Percentiles rank a stretch among this genome's conserved stretches.
Evolutionary conservation across 371 early-diverging fungal species (phyloP).

Genomic region (Blakeslea trispora): DNA sequence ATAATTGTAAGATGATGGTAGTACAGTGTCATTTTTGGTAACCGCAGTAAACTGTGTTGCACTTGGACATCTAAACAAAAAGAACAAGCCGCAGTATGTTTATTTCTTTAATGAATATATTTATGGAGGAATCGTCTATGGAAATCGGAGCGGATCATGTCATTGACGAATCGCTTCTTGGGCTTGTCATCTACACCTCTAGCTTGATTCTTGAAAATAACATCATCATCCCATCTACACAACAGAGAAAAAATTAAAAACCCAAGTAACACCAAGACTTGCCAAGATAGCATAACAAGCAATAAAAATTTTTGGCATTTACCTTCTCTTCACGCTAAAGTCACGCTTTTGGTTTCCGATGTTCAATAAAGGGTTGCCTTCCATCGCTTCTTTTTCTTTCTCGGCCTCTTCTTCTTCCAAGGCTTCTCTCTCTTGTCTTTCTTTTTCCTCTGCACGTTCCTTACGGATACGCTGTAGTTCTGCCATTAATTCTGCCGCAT

Average conservation of each 20-base stretch:
- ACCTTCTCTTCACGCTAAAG: constrained; percentile 89
- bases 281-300: neutral
- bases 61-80: no score
- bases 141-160: constrained; percentile 93
- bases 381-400: constrained; percentile 62
- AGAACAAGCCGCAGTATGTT: constrained; percentile 4
- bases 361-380: constrained; percentile 85
- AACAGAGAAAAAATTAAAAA: no score
- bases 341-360: constrained; percentile 56
- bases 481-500: constrained; percentile 85
- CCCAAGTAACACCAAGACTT: constrained; percentile 6
- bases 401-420: constrained; percentile 55
- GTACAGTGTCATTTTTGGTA: neutral
- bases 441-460: constrained; percentile 92
- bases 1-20: no score
- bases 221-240: constrained; percentile 94
- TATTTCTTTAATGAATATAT: constrained; percentile 66
- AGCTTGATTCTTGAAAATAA: constrained; percentile 96
- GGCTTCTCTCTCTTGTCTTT: constrained; percentile 72
- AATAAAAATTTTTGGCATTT: constrained; percentile 13
- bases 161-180: constrained; percentile 95
- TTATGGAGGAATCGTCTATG: constrained; percentile 94
- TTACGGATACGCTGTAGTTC: constrained; percentile 94
- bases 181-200: constrained; percentile 82
- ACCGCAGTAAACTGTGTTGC: no score